phyloP scores from a whole-genome alignment of 1,284 basidiomycete species.

The Megacollybia platyphylla region DNA sequence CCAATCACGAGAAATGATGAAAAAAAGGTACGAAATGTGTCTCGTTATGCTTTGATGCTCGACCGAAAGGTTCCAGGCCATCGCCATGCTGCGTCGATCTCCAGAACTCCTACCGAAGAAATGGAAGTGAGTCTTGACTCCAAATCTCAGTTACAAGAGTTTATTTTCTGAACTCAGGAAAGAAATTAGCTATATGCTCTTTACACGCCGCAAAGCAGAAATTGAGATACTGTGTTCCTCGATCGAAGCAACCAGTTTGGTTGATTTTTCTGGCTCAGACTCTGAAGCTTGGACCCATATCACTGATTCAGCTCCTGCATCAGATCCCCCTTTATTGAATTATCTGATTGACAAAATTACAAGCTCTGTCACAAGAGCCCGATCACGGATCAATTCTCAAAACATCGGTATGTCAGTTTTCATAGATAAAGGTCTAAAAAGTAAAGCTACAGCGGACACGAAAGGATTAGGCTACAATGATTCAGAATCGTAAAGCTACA shows the following conservation, averaged over 20 bases:
- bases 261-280: not conserved
- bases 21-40: slow-evolving; percentile 39
- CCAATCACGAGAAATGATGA: slow-evolving; percentile 64
- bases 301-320: not conserved
- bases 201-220: slow-evolving; percentile 75
- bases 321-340: slow-evolving; percentile 3
- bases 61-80: slow-evolving; percentile 34
- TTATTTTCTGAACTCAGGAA: slow-evolving; percentile 28
- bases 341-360: slow-evolving; percentile 7
- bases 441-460: not conserved
- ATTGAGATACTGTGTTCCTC: slow-evolving; percentile 54
- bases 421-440: not conserved
- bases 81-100: slow-evolving; percentile 45
- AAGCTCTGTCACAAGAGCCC: slow-evolving; percentile 1
- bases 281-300: not conserved
- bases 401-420: not conserved
- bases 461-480: not conserved
- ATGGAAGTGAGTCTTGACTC: slow-evolving; percentile 52
- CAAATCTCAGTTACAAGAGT: not conserved
- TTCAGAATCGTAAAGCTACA: not conserved
- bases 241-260: not conserved
- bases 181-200: slow-evolving; percentile 70
- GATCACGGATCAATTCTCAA: not conserved
- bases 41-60: not conserved
- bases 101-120: slow-evolving; percentile 32